A percentile compares a stretch with the other conserved stretches of the same genome.
Conservation (phyloP, 768 basidiomycete genomes). For the Collybia sordida region DNA sequence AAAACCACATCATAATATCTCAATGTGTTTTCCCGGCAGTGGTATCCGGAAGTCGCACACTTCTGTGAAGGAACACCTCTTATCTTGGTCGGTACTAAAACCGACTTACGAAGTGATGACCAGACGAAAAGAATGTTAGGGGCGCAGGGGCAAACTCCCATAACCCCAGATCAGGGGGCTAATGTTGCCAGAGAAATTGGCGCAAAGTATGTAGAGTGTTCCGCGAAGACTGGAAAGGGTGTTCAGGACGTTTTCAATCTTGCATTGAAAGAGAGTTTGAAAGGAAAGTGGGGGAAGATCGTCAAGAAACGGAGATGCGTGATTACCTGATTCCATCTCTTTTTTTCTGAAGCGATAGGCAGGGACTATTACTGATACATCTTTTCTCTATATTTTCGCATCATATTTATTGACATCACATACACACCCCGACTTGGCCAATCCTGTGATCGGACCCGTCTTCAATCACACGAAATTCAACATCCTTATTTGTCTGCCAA, state of each 20-base stretch:
- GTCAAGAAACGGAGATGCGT: constrained; percentile 73
- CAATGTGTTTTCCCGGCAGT: constrained; percentile 43
- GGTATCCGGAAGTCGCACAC: constrained; percentile 92
- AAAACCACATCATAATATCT: too few relatives aligned
- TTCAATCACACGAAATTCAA: too few relatives aligned
- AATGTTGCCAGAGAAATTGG: constrained; percentile 92
- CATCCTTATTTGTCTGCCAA: neutral
- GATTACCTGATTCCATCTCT: constrained; percentile 37
- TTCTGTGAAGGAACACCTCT: constrained; percentile 89
- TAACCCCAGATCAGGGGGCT: constrained; percentile 80
- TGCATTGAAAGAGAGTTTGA: constrained; percentile 89
- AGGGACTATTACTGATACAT: constrained; percentile 21
- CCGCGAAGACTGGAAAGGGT: constrained; percentile 86
- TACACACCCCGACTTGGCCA: neutral
- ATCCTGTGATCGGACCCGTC: neutral
- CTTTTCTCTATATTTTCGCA: constrained; percentile 5
- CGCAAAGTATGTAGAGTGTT: constrained; percentile 91
- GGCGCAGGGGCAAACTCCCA: constrained; percentile 84
- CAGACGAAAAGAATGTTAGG: constrained; percentile 84
- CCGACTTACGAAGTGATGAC: constrained; percentile 84
- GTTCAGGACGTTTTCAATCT: constrained; percentile 91
- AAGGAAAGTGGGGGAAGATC: constrained; percentile 72
- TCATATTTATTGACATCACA: constrained; percentile 5
- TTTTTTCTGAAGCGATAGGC: constrained; percentile 15
- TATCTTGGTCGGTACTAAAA: constrained; percentile 93